phyloP scores from a whole-genome alignment of 441 rosid species.

The Pelargonium myrrhifolium region DNA sequence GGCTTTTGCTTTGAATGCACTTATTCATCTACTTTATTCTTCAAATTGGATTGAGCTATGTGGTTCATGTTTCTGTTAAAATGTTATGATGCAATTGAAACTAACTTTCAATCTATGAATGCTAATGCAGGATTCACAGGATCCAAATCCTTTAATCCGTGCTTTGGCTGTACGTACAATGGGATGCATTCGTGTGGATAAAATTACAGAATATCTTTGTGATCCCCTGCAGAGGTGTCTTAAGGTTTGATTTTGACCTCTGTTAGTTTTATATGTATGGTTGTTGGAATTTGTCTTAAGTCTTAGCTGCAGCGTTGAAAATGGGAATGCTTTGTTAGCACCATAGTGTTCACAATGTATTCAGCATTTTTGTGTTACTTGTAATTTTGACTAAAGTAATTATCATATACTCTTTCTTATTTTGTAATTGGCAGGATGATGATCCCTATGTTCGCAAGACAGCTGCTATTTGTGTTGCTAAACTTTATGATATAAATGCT shows the following conservation, averaged over 20 bases:
- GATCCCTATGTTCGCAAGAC: slow-evolving; percentile 99
- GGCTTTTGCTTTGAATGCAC: background rate
- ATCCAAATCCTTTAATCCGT: slow-evolving; percentile 93
- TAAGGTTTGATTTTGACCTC: slow-evolving; percentile 48
- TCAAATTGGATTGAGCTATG: background rate
- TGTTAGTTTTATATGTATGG: slow-evolving; percentile 8
- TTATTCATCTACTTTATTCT: background rate
- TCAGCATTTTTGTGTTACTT: background rate
- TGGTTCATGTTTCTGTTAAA: slow-evolving; percentile 5
- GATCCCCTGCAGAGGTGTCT: slow-evolving; percentile 99
- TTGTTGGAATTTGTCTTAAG: slow-evolving; percentile 11
- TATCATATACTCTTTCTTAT: background rate
- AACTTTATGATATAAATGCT: slow-evolving; percentile 95
- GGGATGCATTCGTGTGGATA: slow-evolving; percentile 99
- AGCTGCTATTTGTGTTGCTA: slow-evolving; percentile 96
- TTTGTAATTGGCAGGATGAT: slow-evolving; percentile 54
- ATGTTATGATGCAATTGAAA: background rate
- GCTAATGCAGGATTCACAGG: slow-evolving; percentile 83
- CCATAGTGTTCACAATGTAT: background rate
- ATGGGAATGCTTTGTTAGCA: background rate
- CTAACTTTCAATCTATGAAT: slow-evolving; percentile 12
- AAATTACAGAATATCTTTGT: slow-evolving; percentile 93
- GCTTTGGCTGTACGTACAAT: slow-evolving; percentile 97
- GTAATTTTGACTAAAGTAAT: background rate
- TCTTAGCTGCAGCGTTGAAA: slow-evolving; percentile 2